Conservation (phyloP, 1,284 basidiomycete genomes). For the Cutaneotrichosporon curvatum region DNA sequence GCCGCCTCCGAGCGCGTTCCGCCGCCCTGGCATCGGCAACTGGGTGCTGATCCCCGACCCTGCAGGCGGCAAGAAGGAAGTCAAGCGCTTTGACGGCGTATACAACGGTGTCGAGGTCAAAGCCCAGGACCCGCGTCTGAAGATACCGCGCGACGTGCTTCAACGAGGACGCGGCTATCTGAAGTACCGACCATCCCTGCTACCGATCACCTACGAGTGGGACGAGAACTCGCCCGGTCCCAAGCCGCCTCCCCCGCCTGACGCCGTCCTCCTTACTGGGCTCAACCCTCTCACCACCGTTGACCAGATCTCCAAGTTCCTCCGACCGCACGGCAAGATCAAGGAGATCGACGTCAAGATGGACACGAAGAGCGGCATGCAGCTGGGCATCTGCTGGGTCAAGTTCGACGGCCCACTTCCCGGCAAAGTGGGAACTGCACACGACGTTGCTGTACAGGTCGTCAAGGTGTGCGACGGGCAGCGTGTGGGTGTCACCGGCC, state of each 20-base stretch:
- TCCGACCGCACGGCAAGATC: slow-evolving; percentile 62
- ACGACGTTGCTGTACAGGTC: slow-evolving; percentile 44
- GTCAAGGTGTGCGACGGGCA: slow-evolving; percentile 44
- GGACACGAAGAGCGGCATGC: slow-evolving; percentile 69
- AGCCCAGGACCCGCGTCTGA: slow-evolving; percentile 31
- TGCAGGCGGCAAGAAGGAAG: slow-evolving; percentile 17
- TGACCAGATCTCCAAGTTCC: slow-evolving; percentile 60
- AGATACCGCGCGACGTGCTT: slow-evolving; percentile 19
- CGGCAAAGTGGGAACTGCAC: slow-evolving; percentile 24
- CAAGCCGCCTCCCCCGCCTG: slow-evolving; percentile 59
- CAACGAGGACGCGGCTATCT: slow-evolving; percentile 25
- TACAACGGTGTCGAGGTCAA: slow-evolving; percentile 22
- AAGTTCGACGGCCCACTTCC: slow-evolving; percentile 51
- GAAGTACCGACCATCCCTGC: slow-evolving; percentile 28
- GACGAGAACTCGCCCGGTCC: slow-evolving; percentile 67
- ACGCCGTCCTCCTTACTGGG: slow-evolving; percentile 63
- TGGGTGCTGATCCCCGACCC: slow-evolving; percentile 22
- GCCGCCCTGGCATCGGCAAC: slow-evolving; percentile 28
- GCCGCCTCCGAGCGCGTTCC: slow-evolving; percentile 21
- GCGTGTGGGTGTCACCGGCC: slow-evolving; percentile 36
- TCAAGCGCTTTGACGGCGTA: slow-evolving; percentile 37
- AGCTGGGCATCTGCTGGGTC: slow-evolving; percentile 75
- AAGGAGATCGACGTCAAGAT: slow-evolving; percentile 69
- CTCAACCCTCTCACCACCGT: slow-evolving; percentile 66
- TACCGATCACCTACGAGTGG: slow-evolving; percentile 50